These are phyloP conservation scores for Amyloporia xantha DNA, from an alignment of 768 basidiomycete genomes.

Conservation along the genomic window DNA sequence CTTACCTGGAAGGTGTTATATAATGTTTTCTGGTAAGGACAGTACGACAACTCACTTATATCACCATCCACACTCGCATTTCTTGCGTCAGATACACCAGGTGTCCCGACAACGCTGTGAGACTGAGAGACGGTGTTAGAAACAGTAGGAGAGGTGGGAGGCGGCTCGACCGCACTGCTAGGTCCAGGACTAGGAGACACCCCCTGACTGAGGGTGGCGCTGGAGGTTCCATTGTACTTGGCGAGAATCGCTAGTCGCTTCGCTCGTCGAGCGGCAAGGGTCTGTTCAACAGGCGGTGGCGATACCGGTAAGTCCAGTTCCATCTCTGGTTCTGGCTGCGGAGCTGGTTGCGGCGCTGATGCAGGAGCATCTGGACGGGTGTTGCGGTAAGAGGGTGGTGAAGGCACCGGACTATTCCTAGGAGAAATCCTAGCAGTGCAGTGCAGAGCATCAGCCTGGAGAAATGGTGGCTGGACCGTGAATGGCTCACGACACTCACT, in stretches of 20 bases:
- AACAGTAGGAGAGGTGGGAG: constrained; percentile 47
- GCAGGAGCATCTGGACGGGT: constrained; percentile 15
- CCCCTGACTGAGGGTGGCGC: constrained; percentile 29
- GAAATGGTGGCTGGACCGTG: constrained; percentile 1
- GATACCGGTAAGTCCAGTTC: constrained; percentile 49
- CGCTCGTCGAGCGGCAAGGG: constrained; percentile 63
- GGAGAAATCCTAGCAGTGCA: constrained; percentile 56
- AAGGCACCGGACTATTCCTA: constrained; percentile 27
- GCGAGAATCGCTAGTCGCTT: constrained; percentile 72
- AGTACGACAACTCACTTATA: neutral
- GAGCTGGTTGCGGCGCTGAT: constrained; percentile 7
- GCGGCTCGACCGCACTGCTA: constrained; percentile 73
- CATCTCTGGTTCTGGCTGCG: constrained; percentile 37
- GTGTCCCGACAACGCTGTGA: constrained; percentile 36
- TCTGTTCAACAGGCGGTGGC: constrained; percentile 46
- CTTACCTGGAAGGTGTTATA: constrained; percentile 35
- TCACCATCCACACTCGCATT: constrained; percentile 6
- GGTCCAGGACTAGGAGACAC: constrained; percentile 53
- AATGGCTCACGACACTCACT: constrained; percentile 61
- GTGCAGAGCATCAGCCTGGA: constrained; percentile 10
- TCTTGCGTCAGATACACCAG: constrained; percentile 19
- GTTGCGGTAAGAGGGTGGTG: constrained; percentile 21
- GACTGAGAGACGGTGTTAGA: constrained; percentile 60
- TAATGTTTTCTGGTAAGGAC: neutral
- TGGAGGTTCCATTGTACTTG: constrained; percentile 54